Evolutionary conservation across 1,139 yeast genomes (phyloP).

Genomic region (Groenewaldozyma auringiensis): DNA sequence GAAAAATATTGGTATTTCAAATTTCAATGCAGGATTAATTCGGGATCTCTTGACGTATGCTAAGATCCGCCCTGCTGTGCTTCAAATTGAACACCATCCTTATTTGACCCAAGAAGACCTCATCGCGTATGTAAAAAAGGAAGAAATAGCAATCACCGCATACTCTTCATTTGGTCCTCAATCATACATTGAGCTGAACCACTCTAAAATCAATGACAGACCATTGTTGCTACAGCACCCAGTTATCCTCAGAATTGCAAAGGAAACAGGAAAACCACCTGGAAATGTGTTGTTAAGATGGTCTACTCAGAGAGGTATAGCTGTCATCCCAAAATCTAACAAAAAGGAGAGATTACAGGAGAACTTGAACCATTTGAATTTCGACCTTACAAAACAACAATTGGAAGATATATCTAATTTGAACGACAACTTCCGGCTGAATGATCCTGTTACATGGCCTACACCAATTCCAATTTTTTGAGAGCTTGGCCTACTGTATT

Average conservation of each 20-base stretch:
- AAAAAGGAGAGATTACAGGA: slow-evolving; percentile 47
- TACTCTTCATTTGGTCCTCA: slow-evolving; percentile 73
- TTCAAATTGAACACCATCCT: slow-evolving; percentile 92
- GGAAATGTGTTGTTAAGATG: slow-evolving; percentile 64
- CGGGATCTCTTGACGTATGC: slow-evolving; percentile 69
- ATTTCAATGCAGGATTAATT: slow-evolving; percentile 68
- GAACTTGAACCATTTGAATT: slow-evolving; percentile 51
- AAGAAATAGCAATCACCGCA: slow-evolving; percentile 66
- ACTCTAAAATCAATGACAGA: slow-evolving; percentile 41
- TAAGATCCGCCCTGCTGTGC: slow-evolving; percentile 65
- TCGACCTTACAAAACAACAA: slow-evolving; percentile 45
- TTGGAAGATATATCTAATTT: slow-evolving; percentile 39
- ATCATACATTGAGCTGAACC: slow-evolving; percentile 46
- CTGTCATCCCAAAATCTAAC: slow-evolving; percentile 66
- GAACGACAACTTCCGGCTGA: slow-evolving; percentile 68
- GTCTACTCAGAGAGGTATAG: slow-evolving; percentile 61
- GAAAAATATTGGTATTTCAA: slow-evolving; percentile 76
- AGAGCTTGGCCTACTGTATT: no score
- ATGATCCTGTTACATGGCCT: slow-evolving; percentile 79
- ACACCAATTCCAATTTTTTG: slow-evolving; percentile 28
- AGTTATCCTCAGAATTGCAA: slow-evolving; percentile 43
- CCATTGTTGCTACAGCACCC: slow-evolving; percentile 52
- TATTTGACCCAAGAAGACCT: slow-evolving; percentile 71
- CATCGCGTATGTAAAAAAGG: slow-evolving; percentile 52
- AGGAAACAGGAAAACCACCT: slow-evolving; percentile 44